Evolutionary conservation across 306 rosid species (phyloP).

Genomic region (Sesbania bispinosa): DNA sequence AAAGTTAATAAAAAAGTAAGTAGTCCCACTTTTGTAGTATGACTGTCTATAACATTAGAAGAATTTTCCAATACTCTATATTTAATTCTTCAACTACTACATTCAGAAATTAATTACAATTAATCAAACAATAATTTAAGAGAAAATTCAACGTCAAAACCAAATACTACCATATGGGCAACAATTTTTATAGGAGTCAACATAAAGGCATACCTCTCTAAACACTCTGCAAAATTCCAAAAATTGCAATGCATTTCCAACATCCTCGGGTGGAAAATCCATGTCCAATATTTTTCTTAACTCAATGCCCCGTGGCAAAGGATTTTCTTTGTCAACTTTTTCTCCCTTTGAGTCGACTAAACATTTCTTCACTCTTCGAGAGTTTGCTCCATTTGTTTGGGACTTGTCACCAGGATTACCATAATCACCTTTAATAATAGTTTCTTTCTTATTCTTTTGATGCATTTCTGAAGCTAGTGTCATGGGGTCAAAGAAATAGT

Average conservation of each 20-base stretch:
- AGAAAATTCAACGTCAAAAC: no score
- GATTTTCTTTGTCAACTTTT: constrained; percentile 24
- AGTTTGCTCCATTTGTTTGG: background rate
- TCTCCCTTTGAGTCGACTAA: background rate
- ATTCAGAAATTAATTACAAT: background rate
- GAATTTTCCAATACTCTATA: background rate
- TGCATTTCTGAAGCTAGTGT: background rate
- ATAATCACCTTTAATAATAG: background rate
- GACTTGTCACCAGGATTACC: constrained; percentile 17
- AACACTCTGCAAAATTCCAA: constrained; percentile 70
- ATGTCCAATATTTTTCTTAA: constrained; percentile 45
- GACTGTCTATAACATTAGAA: background rate
- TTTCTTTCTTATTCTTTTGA: background rate
- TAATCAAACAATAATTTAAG: background rate
- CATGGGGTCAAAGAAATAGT: background rate
- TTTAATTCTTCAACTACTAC: background rate
- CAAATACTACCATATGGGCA: no score
- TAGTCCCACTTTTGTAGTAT: background rate
- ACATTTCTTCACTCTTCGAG: constrained; percentile 13
- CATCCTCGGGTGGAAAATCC: constrained; percentile 51
- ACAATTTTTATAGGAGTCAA: no score
- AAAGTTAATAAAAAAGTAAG: background rate
- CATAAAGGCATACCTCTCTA: constrained; percentile 83
- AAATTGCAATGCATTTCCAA: constrained; percentile 76
- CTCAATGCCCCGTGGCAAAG: constrained; percentile 50